Percentiles rank a stretch among this genome's conserved stretches.
Evolutionary conservation across 2,329 filamentous ascomycete genomes (phyloP).

Genomic region (Alternaria angustiovoidea): DNA sequence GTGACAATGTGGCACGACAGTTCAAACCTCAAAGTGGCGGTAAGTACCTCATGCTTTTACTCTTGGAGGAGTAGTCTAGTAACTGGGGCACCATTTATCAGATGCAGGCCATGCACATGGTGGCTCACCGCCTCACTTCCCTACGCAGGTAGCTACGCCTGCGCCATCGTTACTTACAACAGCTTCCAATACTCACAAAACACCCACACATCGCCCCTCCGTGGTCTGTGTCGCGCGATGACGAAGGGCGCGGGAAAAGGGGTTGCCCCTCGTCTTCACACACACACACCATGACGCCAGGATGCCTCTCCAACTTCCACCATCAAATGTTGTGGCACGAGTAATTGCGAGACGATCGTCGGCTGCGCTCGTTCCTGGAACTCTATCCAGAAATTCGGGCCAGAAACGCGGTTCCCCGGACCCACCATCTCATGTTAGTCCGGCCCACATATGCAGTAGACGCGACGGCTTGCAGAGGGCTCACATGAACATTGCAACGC

Average conservation of each 20-base stretch:
- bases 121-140: conserved; percentile 38
- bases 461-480: conserved; percentile 18
- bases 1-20: conserved; percentile 14
- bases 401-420: conserved; percentile 48
- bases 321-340: conserved; percentile 32
- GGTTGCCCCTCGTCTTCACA: conserved; percentile 24
- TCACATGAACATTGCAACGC: conserved; percentile 4
- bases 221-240: conserved; percentile 32
- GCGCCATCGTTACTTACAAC: conserved; percentile 29
- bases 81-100: conserved; percentile 26
- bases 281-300: conserved; percentile 32
- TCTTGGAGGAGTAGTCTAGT: conserved; percentile 38
- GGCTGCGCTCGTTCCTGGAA: conserved; percentile 47
- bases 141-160: conserved; percentile 2
- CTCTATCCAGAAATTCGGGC: conserved; percentile 44
- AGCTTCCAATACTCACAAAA: conserved; percentile 12
- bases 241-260: conserved; percentile 36
- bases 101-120: conserved; percentile 29
- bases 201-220: conserved; percentile 21
- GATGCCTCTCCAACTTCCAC: conserved; percentile 25
- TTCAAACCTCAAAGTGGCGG: conserved; percentile 40
- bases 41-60: conserved; percentile 39
- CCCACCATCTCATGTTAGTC: conserved; percentile 15
- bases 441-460: conserved; percentile 31
- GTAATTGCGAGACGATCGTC: conserved; percentile 45